Percentiles rank a stretch among this genome's conserved stretches.
Conservation (phyloP, 2,329 filamentous ascomycete species). For the Venturia aucupariae region DNA sequence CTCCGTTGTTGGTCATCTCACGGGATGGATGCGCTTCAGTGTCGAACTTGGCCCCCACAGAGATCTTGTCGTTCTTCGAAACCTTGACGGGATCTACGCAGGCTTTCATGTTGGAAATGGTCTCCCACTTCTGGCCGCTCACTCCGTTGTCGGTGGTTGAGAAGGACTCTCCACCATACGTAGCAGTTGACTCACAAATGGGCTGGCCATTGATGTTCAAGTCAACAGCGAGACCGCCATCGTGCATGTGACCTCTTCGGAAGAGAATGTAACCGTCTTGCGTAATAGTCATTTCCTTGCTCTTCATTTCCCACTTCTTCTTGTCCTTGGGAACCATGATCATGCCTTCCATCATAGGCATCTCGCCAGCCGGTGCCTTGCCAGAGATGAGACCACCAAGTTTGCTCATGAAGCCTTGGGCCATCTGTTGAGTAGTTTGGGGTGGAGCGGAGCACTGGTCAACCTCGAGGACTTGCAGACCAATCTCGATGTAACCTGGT, state of each 20-base stretch:
- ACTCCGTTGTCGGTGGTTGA: neutral
- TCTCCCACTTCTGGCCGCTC: slow-evolving; percentile 1
- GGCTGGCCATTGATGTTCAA: slow-evolving; percentile 6
- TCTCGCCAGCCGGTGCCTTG: neutral
- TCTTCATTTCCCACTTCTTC: neutral
- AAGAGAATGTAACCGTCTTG: slow-evolving; percentile 3
- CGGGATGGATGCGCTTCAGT: neutral
- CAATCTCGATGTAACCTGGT: neutral
- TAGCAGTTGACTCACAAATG: slow-evolving; percentile 5
- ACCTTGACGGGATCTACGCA: slow-evolving; percentile 10
- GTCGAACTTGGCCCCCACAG: slow-evolving; percentile 3
- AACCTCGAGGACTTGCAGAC: neutral
- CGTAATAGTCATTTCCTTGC: slow-evolving; percentile 1
- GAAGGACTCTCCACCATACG: neutral
- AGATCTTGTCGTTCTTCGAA: slow-evolving; percentile 1
- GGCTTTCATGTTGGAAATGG: neutral
- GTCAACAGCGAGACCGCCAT: neutral
- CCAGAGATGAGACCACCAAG: neutral
- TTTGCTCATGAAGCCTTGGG: neutral
- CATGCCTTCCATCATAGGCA: neutral
- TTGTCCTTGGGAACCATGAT: neutral
- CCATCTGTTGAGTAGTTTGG: neutral
- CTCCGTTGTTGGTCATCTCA: neutral
- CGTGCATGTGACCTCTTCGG: neutral
- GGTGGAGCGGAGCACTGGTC: neutral